A percentile compares a stretch with the other conserved stretches of the same genome.
These are phyloP conservation scores for Polyplosphaeria fusca DNA, from an alignment of 495 filamentous ascomycete genomes.

Conservation along the genomic window DNA sequence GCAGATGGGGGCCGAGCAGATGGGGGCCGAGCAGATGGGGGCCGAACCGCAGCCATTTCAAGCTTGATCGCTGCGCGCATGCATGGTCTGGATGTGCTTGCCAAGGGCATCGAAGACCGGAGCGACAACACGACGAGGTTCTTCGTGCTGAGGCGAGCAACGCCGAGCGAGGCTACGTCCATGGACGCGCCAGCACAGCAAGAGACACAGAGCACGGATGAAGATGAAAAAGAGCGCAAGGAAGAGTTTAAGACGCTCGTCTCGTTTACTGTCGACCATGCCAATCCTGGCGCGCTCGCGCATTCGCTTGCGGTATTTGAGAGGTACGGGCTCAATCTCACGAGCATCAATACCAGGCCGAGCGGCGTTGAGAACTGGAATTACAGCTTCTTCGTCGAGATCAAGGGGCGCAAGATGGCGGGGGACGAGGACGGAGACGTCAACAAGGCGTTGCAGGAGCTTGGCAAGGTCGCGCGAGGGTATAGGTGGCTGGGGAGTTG, in stretches of 20 bases:
- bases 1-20: too few relatives aligned
- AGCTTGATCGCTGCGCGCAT: conserved; percentile 67
- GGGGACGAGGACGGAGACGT: conserved; percentile 49
- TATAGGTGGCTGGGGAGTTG: conserved; percentile 43
- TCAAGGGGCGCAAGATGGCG: conserved; percentile 53
- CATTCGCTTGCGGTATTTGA: conserved; percentile 77
- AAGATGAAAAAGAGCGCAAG: conserved; percentile 24
- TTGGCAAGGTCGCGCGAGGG: conserved; percentile 31
- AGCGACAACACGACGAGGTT: conserved; percentile 86
- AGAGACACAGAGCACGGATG: background rate
- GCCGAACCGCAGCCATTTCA: conserved; percentile 72
- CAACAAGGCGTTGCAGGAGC: conserved; percentile 48
- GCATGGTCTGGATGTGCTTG: conserved; percentile 65
- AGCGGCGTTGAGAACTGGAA: conserved; percentile 74
- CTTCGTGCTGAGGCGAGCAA: conserved; percentile 62
- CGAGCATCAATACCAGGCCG: conserved; percentile 84
- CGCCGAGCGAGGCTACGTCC: background rate
- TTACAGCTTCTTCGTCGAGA: conserved; percentile 94
- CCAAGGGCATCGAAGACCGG: conserved; percentile 74
- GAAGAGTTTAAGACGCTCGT: conserved; percentile 63
- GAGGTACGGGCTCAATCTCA: conserved; percentile 69
- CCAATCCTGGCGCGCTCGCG: conserved; percentile 74
- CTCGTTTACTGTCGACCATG: conserved; percentile 76
- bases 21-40: too few relatives aligned
- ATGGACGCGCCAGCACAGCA: background rate